phyloP scores from a whole-genome alignment of 805 yeast species.

The Wickerhamomyces canadensis region DNA sequence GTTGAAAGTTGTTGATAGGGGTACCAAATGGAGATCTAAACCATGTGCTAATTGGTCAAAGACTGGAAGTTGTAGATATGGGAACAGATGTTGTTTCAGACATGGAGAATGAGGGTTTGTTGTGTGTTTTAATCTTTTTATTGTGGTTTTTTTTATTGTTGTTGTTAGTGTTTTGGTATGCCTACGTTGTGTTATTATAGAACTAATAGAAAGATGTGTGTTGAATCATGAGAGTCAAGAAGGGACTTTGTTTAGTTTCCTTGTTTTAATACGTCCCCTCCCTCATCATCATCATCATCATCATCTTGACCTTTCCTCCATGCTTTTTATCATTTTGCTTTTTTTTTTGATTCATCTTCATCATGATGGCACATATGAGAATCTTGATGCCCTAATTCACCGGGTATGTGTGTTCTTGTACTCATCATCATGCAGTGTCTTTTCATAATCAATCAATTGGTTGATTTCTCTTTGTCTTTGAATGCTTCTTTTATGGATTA shows the following conservation, averaged over 20 bases:
- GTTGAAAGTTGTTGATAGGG: slow-evolving; percentile 63
- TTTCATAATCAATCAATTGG: background rate
- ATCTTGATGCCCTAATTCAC: too few relatives aligned
- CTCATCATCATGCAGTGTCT: too few relatives aligned
- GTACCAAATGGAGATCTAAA: slow-evolving; percentile 85
- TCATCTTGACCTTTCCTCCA: too few relatives aligned
- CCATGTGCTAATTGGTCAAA: slow-evolving; percentile 86
- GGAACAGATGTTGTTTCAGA: slow-evolving; percentile 87
- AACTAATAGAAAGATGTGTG: background rate
- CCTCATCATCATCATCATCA: too few relatives aligned
- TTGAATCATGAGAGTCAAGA: too few relatives aligned
- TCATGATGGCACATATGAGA: too few relatives aligned
- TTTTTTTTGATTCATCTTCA: too few relatives aligned
- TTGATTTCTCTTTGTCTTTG: background rate
- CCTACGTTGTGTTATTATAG: slow-evolving; percentile 2
- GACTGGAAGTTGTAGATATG: slow-evolving; percentile 80
- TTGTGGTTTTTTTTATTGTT: background rate
- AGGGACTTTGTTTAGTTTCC: too few relatives aligned
- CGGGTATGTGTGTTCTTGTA: too few relatives aligned
- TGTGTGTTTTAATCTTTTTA: background rate
- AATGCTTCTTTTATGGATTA: too few relatives aligned
- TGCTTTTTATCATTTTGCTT: too few relatives aligned
- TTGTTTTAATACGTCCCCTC: too few relatives aligned
- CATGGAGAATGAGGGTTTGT: slow-evolving; percentile 41
- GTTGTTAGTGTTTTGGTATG: background rate